Evolutionary conservation across 2,329 filamentous ascomycete species (phyloP).

Genomic region (Bimuria novae-zelandiae): DNA sequence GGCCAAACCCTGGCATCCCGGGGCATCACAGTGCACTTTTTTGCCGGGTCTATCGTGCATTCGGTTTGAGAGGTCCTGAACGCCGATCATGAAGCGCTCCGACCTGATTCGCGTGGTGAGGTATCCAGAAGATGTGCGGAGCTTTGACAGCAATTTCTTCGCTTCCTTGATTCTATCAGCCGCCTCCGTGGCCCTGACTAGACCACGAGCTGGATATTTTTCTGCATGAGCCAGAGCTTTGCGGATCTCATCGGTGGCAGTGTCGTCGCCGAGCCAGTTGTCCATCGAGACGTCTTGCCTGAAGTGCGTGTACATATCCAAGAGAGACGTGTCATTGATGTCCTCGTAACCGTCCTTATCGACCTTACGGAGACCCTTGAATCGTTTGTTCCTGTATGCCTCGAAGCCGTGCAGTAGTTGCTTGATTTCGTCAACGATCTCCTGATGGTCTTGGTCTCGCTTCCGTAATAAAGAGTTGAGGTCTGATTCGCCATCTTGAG

Average conservation of each 20-base stretch:
- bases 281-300: neutral
- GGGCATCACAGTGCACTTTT: slow-evolving; percentile 21
- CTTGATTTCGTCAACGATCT: slow-evolving; percentile 18
- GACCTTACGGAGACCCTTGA: neutral
- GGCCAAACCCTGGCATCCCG: slow-evolving; percentile 16
- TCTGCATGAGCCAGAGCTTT: neutral
- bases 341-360: too few relatives aligned
- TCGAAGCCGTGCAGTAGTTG: neutral
- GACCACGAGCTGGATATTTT: neutral
- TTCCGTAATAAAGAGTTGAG: slow-evolving; percentile 20
- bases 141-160: slow-evolving; percentile 26
- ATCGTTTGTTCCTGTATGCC: neutral
- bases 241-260: neutral
- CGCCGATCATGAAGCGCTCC: slow-evolving; percentile 28
- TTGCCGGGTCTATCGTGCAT: neutral
- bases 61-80: slow-evolving; percentile 3
- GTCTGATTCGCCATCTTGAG: slow-evolving; percentile 16
- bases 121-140: slow-evolving; percentile 26
- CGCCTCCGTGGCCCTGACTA: neutral
- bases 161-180: neutral
- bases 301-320: neutral
- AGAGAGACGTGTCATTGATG: neutral
- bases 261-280: neutral
- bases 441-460: slow-evolving; percentile 20
- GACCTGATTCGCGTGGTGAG: slow-evolving; percentile 24